Conservation (phyloP, 2,329 filamentous ascomycete species). For the Beauveria australis region DNA sequence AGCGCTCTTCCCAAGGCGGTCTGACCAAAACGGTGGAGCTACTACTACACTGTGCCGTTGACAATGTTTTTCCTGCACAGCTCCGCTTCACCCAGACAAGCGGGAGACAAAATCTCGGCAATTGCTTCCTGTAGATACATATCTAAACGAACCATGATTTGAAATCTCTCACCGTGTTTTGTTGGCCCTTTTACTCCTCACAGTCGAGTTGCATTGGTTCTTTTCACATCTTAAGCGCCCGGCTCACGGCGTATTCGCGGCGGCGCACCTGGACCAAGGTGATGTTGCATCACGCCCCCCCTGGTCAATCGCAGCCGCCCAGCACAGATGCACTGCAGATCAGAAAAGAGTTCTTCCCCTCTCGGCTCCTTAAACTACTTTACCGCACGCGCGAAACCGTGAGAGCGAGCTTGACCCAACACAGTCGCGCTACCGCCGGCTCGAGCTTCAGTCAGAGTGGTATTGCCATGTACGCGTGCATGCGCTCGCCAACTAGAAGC, state of each 20-base stretch:
- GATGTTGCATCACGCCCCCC: slow-evolving; percentile 9
- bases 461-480: neutral
- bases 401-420: neutral
- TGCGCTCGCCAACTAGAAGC: slow-evolving; percentile 3
- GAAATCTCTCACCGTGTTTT: neutral
- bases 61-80: neutral
- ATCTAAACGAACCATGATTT: neutral
- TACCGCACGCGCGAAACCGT: neutral
- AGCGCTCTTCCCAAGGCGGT: neutral
- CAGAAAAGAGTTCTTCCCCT: neutral
- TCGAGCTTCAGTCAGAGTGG: neutral
- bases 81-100: neutral
- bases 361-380: neutral
- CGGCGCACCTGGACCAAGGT: neutral
- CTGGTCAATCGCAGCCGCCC: neutral
- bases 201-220: neutral
- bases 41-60: neutral
- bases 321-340: neutral
- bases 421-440: neutral
- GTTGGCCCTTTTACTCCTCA: neutral
- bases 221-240: slow-evolving; percentile 5
- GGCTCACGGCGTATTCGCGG: neutral
- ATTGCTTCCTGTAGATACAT: neutral
- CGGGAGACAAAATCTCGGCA: neutral
- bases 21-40: neutral